phyloP scores from a whole-genome alignment of 108 stramenopile genomes.

The Cyclotella sp. region DNA sequence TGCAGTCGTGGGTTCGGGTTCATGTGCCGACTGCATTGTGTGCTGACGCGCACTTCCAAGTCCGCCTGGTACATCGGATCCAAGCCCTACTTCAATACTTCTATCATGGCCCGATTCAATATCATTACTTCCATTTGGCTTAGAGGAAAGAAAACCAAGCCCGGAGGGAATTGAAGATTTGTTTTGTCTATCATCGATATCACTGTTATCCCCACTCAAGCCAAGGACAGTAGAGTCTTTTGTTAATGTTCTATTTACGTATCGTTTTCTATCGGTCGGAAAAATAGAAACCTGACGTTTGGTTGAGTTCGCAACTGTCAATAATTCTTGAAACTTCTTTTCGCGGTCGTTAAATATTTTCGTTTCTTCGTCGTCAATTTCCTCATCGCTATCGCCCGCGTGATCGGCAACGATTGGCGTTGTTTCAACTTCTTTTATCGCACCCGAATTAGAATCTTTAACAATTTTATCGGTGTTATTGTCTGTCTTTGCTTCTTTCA shows the following conservation, averaged over 20 bases:
- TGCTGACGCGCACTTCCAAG: too few species aligned
- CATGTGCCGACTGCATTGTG: background rate
- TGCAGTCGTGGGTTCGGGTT: background rate
- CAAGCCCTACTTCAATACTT: background rate
- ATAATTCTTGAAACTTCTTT: slow-evolving; percentile 38
- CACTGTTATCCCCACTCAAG: background rate
- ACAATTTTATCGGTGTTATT: too few species aligned
- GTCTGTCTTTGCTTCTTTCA: too few species aligned
- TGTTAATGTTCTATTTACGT: background rate
- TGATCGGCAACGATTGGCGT: background rate
- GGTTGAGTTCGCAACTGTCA: slow-evolving; percentile 24
- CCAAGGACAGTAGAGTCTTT: background rate
- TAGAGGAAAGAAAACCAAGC: slow-evolving; percentile 13
- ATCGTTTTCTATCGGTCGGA: background rate
- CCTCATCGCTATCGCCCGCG: slow-evolving; percentile 12
- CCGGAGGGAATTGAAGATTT: too few species aligned
- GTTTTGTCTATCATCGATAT: slow-evolving; percentile 4
- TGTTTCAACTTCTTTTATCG: too few species aligned
- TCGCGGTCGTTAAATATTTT: slow-evolving; percentile 18
- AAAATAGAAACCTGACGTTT: slow-evolving; percentile 15
- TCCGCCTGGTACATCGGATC: background rate
- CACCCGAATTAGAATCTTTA: too few species aligned
- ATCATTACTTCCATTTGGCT: background rate
- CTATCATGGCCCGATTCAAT: background rate
- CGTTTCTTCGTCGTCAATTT: slow-evolving; percentile 32